phyloP scores from a whole-genome alignment of 495 filamentous ascomycete genomes.

The Echria macrotheca region DNA sequence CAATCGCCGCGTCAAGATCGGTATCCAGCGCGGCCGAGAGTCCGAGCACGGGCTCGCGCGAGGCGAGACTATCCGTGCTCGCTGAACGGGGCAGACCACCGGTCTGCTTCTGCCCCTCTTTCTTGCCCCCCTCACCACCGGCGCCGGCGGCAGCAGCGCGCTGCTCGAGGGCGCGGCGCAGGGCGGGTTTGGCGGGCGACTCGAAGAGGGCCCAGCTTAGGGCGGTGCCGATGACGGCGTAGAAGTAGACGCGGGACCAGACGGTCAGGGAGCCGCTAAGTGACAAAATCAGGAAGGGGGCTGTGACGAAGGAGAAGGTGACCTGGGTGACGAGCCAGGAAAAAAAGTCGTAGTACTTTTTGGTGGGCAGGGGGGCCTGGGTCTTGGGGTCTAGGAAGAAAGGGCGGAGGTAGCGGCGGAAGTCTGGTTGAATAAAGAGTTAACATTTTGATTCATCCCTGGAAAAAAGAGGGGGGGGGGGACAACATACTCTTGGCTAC shows the following conservation, averaged over 20 bases:
- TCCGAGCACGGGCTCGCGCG: constrained; percentile 60
- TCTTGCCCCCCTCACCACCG: too few species aligned
- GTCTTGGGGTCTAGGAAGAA: constrained; percentile 77
- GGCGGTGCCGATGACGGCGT: constrained; percentile 63
- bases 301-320: constrained; percentile 71
- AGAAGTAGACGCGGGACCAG: constrained; percentile 89
- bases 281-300: constrained; percentile 77
- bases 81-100: constrained; percentile 26
- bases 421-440: constrained; percentile 48
- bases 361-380: constrained; percentile 60
- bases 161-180: constrained; percentile 55
- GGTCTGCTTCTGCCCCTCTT: too few species aligned
- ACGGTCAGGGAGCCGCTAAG: constrained; percentile 61
- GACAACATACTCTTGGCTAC: constrained; percentile 76
- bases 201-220: constrained; percentile 67
- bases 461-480: not conserved
- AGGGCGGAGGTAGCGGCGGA: constrained; percentile 82
- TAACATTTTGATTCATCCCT: too few species aligned
- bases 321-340: constrained; percentile 78
- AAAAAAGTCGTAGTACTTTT: constrained; percentile 80
- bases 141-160: constrained; percentile 40
- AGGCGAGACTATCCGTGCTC: constrained; percentile 36
- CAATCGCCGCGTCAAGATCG: constrained; percentile 74
- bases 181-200: constrained; percentile 62
- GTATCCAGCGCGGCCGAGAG: constrained; percentile 68